Evolutionary conservation across 257 asterid genomes (phyloP).

Genomic region (Przewalskia tangutica): DNA sequence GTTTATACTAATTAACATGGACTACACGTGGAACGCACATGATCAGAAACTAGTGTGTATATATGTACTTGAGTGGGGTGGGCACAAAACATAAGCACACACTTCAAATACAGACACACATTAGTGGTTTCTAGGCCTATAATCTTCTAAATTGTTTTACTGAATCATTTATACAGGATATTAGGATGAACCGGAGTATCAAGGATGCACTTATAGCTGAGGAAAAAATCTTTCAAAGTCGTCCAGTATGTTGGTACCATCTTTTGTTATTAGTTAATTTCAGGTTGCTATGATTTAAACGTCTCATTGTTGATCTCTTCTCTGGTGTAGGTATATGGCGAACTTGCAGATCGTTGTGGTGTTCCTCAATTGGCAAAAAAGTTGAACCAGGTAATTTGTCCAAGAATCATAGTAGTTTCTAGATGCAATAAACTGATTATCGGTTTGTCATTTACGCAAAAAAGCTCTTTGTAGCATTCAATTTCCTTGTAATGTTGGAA

Average conservation of each 20-base stretch:
- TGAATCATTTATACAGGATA: conserved; percentile 47
- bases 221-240: conserved; percentile 80
- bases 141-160: background rate
- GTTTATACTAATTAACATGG: background rate
- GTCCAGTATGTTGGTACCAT: conserved; percentile 44
- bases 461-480: background rate
- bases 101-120: background rate
- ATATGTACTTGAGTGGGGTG: background rate
- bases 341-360: conserved; percentile 90
- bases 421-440: background rate
- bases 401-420: background rate
- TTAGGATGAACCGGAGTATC: conserved; percentile 53
- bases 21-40: background rate
- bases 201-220: conserved; percentile 88
- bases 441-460: background rate
- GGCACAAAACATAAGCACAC: background rate
- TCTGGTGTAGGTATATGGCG: conserved; percentile 62
- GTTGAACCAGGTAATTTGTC: conserved; percentile 73
- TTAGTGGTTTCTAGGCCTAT: background rate
- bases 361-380: conserved; percentile 93
- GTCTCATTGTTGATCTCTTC: background rate
- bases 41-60: background rate
- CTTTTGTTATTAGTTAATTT: background rate
- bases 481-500: background rate
- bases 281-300: background rate